These are phyloP conservation scores for Parasarocladium wereldwijsianum DNA, from an alignment of 2,329 filamentous ascomycete genomes.

Conservation along the genomic window DNA sequence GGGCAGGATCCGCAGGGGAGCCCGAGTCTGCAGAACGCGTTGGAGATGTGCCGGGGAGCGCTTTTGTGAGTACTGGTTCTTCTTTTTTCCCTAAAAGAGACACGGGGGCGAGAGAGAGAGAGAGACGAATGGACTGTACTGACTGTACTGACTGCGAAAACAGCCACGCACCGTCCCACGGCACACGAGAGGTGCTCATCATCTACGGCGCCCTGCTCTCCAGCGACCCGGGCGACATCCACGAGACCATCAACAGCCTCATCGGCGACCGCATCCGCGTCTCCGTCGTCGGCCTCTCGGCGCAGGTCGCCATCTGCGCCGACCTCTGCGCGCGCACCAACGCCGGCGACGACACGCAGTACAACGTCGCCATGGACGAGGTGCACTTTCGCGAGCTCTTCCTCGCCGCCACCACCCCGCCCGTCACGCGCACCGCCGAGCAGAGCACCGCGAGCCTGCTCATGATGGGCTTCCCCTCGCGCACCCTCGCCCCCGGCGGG, in stretches of 20 bases:
- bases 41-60: conserved; percentile 86
- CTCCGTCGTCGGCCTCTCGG: conserved; percentile 77
- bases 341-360: conserved; percentile 57
- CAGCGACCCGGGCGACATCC: conserved; percentile 88
- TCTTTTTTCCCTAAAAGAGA: too few species aligned
- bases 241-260: conserved; percentile 70
- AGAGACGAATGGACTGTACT: too few species aligned
- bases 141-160: conserved; percentile 6
- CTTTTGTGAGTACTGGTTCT: conserved; percentile 67
- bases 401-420: conserved; percentile 77
- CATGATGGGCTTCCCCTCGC: conserved; percentile 96
- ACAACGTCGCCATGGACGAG: conserved; percentile 68
- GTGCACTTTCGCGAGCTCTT: conserved; percentile 76
- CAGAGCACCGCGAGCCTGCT: conserved; percentile 52
- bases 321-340: conserved; percentile 86
- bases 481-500: conserved; percentile 54
- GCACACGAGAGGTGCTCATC: conserved; percentile 83
- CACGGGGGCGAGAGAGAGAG: too few species aligned
- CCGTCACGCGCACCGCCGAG: conserved; percentile 55
- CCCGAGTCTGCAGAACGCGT: conserved; percentile 79
- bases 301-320: conserved; percentile 81
- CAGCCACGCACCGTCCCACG: conserved; percentile 81
- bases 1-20: conserved; percentile 56
- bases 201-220: conserved; percentile 84
- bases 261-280: conserved; percentile 75